phyloP scores from a whole-genome alignment of 2,329 filamentous ascomycete species.

The Alternaria sp. region DNA sequence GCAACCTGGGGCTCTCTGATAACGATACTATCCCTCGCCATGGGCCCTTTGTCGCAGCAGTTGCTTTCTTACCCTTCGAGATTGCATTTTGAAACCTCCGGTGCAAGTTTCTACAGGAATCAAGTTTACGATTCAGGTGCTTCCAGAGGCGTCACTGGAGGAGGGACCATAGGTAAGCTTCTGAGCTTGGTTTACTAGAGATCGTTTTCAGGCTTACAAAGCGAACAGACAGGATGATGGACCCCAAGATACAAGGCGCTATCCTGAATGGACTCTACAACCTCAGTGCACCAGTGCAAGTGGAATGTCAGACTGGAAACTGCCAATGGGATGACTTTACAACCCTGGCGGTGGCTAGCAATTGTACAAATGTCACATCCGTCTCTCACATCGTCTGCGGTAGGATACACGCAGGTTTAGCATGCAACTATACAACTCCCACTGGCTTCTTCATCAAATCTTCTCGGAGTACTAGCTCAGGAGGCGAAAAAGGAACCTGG shows the following conservation, averaged over 20 bases:
- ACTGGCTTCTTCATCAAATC: not conserved
- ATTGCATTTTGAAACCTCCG: not conserved
- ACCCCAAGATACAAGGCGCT: slow-evolving; percentile 4
- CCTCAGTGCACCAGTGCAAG: not conserved
- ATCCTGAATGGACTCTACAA: slow-evolving; percentile 3
- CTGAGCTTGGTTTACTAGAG: too few species aligned
- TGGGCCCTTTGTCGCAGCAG: slow-evolving; percentile 3
- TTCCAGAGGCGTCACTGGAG: not conserved
- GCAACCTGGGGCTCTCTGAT: slow-evolving; percentile 2
- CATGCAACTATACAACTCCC: not conserved
- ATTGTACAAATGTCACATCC: not conserved
- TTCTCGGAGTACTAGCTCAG: not conserved
- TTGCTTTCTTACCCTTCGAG: slow-evolving; percentile 2
- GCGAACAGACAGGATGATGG: not conserved
- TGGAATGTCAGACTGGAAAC: slow-evolving; percentile 2
- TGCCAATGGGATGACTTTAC: slow-evolving; percentile 2
- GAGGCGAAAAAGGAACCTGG: not conserved
- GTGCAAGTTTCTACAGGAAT: not conserved
- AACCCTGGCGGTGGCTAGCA: not conserved
- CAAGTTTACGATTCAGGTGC: not conserved
- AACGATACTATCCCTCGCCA: slow-evolving; percentile 2
- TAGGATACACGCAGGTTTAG: not conserved
- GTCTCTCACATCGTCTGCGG: accelerated
- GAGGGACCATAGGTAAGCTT: too few species aligned
- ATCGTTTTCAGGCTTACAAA: too few species aligned